Conservation (phyloP, 192 early-diverging fungal genomes). For the Mortierella claussenii region DNA sequence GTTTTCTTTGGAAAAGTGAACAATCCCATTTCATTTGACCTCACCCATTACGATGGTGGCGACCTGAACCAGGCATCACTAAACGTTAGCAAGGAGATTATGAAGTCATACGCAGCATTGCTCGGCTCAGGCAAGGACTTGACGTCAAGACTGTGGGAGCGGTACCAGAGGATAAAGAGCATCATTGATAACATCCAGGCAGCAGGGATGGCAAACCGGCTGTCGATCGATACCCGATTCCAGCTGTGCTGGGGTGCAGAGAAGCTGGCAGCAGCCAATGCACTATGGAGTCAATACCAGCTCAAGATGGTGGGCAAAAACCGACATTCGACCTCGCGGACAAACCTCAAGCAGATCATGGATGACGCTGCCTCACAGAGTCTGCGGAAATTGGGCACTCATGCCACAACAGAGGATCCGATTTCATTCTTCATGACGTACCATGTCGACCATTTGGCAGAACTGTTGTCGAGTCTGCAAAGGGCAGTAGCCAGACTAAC, state of each 20-base stretch:
- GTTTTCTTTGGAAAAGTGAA: conserved; percentile 49
- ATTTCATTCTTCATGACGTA: conserved; percentile 40
- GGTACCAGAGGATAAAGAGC: conserved; percentile 22
- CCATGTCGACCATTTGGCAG: conserved; percentile 17
- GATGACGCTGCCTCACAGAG: conserved; percentile 21
- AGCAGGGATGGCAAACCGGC: conserved; percentile 27
- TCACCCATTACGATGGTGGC: conserved; percentile 34
- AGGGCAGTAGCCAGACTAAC: not conserved
- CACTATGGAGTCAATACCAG: conserved; percentile 47
- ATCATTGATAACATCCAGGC: conserved; percentile 43
- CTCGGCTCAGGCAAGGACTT: conserved; percentile 22
- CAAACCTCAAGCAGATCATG: conserved; percentile 21
- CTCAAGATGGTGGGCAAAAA: conserved; percentile 9
- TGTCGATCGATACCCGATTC: conserved; percentile 44
- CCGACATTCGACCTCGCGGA: conserved; percentile 3
- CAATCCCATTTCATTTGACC: conserved; percentile 53
- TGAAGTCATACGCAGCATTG: conserved; percentile 38
- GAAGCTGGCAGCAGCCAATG: conserved; percentile 41
- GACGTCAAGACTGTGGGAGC: conserved; percentile 22
- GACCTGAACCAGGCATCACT: conserved; percentile 48
- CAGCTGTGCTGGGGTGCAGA: conserved; percentile 52
- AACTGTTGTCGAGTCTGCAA: conserved; percentile 24
- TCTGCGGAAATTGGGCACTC: conserved; percentile 8
- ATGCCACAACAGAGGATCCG: conserved; percentile 18
- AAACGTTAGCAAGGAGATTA: conserved; percentile 40